These are phyloP conservation scores for Aspergillus latus DNA, from an alignment of 2,329 filamentous ascomycete genomes.

Conservation along the genomic window DNA sequence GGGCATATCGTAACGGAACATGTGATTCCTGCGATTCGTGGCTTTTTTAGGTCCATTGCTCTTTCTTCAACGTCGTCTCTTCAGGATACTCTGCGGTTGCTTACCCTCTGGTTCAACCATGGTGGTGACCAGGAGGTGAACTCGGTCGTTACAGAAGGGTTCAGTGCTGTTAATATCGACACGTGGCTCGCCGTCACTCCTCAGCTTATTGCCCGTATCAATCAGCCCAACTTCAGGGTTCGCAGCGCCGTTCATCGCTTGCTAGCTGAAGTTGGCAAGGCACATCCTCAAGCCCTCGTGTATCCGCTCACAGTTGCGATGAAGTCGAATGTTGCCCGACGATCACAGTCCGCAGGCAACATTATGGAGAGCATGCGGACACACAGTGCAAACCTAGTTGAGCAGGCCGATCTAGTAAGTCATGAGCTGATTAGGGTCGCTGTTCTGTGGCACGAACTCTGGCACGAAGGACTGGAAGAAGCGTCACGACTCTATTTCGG, in stretches of 20 bases:
- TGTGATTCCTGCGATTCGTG: slow-evolving; percentile 89
- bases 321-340: slow-evolving; percentile 85
- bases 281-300: slow-evolving; percentile 92
- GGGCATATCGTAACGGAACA: slow-evolving; percentile 74
- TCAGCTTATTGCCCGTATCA: slow-evolving; percentile 95
- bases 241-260: slow-evolving; percentile 89
- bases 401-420: slow-evolving; percentile 93
- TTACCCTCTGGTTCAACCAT: slow-evolving; percentile 96
- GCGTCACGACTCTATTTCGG: slow-evolving; percentile 96
- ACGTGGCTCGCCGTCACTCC: slow-evolving; percentile 99
- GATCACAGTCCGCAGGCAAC: slow-evolving; percentile 81
- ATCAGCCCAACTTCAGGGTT: slow-evolving; percentile 89
- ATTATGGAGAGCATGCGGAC: slow-evolving; percentile 99
- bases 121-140: slow-evolving; percentile 88
- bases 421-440: slow-evolving; percentile 96
- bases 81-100: slow-evolving; percentile 86
- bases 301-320: slow-evolving; percentile 98
- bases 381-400: slow-evolving; percentile 87
- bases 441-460: slow-evolving; percentile 97
- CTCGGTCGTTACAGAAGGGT: slow-evolving; percentile 82
- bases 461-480: slow-evolving; percentile 97
- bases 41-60: slow-evolving; percentile 97
- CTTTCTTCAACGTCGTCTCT: slow-evolving; percentile 88
- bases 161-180: slow-evolving; percentile 88
- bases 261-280: slow-evolving; percentile 86